A percentile compares a stretch with the other conserved stretches of the same genome.
phyloP scores from a whole-genome alignment of 352 stramenopile species.

The Salisapilia sapeloensis region DNA sequence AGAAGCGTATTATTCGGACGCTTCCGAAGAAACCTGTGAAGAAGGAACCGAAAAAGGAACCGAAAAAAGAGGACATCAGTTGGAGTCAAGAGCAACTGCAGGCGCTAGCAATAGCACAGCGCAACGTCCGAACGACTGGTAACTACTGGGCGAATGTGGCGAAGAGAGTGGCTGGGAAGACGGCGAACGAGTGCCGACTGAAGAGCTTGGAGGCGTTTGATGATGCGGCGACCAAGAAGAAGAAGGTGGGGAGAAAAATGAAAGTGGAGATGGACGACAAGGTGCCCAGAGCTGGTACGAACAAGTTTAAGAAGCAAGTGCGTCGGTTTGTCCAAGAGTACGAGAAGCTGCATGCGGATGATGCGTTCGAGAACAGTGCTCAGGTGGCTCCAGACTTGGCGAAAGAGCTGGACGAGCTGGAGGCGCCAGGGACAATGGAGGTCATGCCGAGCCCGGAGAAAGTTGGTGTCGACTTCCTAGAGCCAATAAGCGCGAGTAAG shows the following conservation, averaged over 20 bases:
- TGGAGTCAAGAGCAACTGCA: conserved; percentile 34
- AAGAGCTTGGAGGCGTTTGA: conserved; percentile 38
- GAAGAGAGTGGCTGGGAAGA: conserved; percentile 34
- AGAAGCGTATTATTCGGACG: background rate
- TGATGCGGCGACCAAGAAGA: conserved; percentile 6
- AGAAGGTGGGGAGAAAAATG: conserved; percentile 1
- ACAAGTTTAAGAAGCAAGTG: conserved; percentile 75
- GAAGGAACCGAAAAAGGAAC: conserved; percentile 9
- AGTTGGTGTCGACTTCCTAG: conserved; percentile 17
- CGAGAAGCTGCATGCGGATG: conserved; percentile 56
- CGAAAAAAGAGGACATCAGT: conserved; percentile 7
- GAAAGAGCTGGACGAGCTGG: conserved; percentile 24
- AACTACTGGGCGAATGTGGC: conserved; percentile 47
- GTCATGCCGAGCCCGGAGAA: conserved; percentile 17
- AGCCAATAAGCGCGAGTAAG: conserved; percentile 32
- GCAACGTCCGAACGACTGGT: conserved; percentile 37
- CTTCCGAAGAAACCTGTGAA: conserved; percentile 1
- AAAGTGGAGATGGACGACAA: conserved; percentile 15
- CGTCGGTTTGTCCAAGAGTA: conserved; percentile 57
- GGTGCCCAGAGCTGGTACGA: conserved; percentile 46
- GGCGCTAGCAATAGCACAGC: conserved; percentile 32
- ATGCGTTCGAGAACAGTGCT: conserved; percentile 33
- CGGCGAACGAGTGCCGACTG: conserved; percentile 29
- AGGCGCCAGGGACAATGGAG: conserved; percentile 31
- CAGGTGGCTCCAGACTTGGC: conserved; percentile 12